Evolutionary conservation across 2,329 filamentous ascomycete genomes (phyloP), one percentile per base, ranked within the genome.

Genomic region (Knoxdaviesia proteae): DNA sequence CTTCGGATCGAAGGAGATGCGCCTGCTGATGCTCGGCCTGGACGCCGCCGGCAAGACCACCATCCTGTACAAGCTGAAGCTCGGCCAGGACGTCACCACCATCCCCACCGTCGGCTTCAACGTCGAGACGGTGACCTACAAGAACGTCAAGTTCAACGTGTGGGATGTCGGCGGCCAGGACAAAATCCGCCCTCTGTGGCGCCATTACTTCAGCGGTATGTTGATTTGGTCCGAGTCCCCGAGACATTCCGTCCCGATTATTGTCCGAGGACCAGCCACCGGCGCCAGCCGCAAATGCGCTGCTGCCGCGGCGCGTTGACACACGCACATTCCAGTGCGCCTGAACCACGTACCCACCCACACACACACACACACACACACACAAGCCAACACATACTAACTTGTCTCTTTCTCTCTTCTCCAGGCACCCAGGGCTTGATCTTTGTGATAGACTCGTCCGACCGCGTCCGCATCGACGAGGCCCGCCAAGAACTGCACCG

Each of bases 91-190:
- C 58, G 87, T 96, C 55, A 96, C 90, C 48, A 96, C 90, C 42
- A 96, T 96, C 58, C 90, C 90, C 39, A 98, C 90, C 34, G 90
- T 98, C 54, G 90, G 88, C 53, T 96, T 96, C 74, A 96, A 96
- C 72, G 90, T 96, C 62, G 88, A 96, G 71, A 93, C 86, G 5
- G 87, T 96, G 55, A 92, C 87, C 52, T 94, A 94, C 71, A 94
- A 94, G 74, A 96, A 96, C 62, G 87, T 94, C 64, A 92, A 94
- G 65, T 96, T 96, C 70, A 96, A 92, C 56, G 88, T 96, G 49
- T 96, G 88, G 88, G 88, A 96, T 68, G 88, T 96, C 47, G 88
- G 88, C 62, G 88, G 88, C 50, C 88, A 96, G 70, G 88, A 96
- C 73, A 96, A 96, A 78, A 96, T 96, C 57, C 75, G 88, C 51